phyloP scores from a whole-genome alignment of 1,284 basidiomycete genomes.

The Pascua sp. region DNA sequence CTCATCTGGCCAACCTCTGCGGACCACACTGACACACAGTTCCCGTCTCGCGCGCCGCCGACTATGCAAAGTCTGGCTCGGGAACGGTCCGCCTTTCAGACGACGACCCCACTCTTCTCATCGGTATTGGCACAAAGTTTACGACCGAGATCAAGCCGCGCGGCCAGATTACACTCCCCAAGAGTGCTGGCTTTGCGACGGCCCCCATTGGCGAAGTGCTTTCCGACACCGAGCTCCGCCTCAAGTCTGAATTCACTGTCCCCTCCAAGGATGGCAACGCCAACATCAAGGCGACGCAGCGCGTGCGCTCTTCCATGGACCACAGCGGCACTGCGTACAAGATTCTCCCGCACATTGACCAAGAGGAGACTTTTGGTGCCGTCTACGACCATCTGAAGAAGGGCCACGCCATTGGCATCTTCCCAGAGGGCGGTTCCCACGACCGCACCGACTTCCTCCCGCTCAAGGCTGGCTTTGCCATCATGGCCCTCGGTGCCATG shows the following conservation, averaged over 20 bases:
- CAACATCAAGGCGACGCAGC: conserved; percentile 69
- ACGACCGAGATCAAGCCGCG: conserved; percentile 69
- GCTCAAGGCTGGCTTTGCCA: conserved; percentile 89
- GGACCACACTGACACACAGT: conserved; percentile 55
- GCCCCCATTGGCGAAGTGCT: conserved; percentile 86
- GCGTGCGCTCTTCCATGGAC: conserved; percentile 61
- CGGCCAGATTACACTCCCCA: conserved; percentile 86
- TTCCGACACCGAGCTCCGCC: conserved; percentile 73
- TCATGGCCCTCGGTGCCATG: conserved; percentile 98
- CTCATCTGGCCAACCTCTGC: background rate
- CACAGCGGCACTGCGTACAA: conserved; percentile 67
- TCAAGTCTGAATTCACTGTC: conserved; percentile 78
- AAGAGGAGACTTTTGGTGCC: conserved; percentile 89
- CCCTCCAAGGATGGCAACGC: conserved; percentile 47
- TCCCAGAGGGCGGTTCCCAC: conserved; percentile 96
- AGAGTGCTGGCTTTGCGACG: conserved; percentile 69
- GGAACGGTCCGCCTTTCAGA: conserved; percentile 71
- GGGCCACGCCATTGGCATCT: conserved; percentile 89
- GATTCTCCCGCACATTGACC: conserved; percentile 78
- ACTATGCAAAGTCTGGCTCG: conserved; percentile 73
- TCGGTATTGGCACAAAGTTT: conserved; percentile 77
- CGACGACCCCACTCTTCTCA: conserved; percentile 71
- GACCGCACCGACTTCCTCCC: conserved; percentile 92
- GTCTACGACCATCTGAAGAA: conserved; percentile 86
- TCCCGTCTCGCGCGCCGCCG: conserved; percentile 87